phyloP scores from a whole-genome alignment of 1,139 yeast species.

The Geotrichum cucujoidarum region DNA sequence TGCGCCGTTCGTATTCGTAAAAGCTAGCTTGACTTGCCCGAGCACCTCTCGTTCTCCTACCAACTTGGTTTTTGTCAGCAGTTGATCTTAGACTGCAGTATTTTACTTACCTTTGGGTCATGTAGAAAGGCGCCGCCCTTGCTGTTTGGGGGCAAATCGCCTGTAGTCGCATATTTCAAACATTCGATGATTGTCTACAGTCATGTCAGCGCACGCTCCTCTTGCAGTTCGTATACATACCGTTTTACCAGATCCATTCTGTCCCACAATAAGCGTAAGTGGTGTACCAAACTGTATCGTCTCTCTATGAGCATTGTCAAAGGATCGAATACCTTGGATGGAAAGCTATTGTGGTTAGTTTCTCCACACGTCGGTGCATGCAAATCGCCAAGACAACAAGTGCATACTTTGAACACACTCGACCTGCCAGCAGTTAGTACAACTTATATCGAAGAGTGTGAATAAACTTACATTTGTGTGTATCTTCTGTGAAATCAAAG shows the following conservation, averaged over 20 bases:
- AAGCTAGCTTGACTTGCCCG: conserved; percentile 89
- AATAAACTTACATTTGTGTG: conserved; percentile 3
- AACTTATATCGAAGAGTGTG: neutral
- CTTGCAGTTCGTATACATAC: conserved; percentile 32
- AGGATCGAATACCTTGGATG: conserved; percentile 86
- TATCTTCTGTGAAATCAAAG: too few species aligned
- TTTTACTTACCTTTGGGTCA: conserved; percentile 63
- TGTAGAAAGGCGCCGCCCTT: conserved; percentile 96
- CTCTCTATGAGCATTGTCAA: conserved; percentile 75
- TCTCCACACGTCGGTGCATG: too few species aligned
- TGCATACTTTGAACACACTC: conserved; percentile 31
- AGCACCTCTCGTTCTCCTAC: conserved; percentile 66
- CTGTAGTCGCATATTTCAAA: conserved; percentile 88
- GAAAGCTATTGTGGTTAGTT: conserved; percentile 47
- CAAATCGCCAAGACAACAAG: too few species aligned
- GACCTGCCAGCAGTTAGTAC: conserved; percentile 27
- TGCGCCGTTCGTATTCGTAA: conserved; percentile 64
- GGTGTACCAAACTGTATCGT: conserved; percentile 89
- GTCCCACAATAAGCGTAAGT: conserved; percentile 88
- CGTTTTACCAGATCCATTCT: conserved; percentile 97
- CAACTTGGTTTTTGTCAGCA: conserved; percentile 20
- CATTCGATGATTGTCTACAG: conserved; percentile 79
- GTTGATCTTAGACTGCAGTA: neutral
- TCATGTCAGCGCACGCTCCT: neutral
- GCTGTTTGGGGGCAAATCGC: conserved; percentile 91